Percentiles rank a stretch among this genome's conserved stretches.
Conservation (phyloP, 176 grass and related monocot species). For the Avena atlantica region DNA sequence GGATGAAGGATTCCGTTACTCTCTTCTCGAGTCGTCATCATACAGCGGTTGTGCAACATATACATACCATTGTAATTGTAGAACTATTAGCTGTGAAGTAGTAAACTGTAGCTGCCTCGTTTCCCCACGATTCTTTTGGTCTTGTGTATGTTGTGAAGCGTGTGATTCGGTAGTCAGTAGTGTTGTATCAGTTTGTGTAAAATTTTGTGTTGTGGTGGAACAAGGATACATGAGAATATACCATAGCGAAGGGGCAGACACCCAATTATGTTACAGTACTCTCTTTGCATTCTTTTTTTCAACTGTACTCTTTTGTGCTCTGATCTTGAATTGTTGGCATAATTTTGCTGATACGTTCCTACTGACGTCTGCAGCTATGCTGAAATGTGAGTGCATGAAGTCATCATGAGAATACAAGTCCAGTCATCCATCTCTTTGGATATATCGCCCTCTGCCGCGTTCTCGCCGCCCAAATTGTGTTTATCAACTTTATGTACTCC, state of each 20-base stretch:
- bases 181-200: constrained; percentile 38
- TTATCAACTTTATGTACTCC: not conserved
- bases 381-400: not conserved
- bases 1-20: not conserved
- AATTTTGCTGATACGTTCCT: not conserved
- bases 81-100: constrained; percentile 1
- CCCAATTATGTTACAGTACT: not conserved
- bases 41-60: constrained; percentile 20
- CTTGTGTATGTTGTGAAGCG: constrained; percentile 46
- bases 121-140: constrained; percentile 22
- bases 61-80: constrained; percentile 40
- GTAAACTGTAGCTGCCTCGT: constrained; percentile 2
- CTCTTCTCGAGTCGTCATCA: not conserved
- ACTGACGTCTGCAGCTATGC: not conserved
- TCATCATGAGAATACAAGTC: not conserved
- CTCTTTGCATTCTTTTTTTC: not conserved
- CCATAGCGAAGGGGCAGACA: not conserved
- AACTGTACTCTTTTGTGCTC: not conserved
- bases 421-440: not conserved
- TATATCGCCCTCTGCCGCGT: not conserved
- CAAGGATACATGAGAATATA: constrained; percentile 35
- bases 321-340: not conserved
- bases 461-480: not conserved
- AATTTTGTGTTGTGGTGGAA: constrained; percentile 17
- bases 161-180: constrained; percentile 24